These are phyloP conservation scores for Erucastrum elatum DNA, from an alignment of 345 rosid genomes.

Conservation along the genomic window DNA sequence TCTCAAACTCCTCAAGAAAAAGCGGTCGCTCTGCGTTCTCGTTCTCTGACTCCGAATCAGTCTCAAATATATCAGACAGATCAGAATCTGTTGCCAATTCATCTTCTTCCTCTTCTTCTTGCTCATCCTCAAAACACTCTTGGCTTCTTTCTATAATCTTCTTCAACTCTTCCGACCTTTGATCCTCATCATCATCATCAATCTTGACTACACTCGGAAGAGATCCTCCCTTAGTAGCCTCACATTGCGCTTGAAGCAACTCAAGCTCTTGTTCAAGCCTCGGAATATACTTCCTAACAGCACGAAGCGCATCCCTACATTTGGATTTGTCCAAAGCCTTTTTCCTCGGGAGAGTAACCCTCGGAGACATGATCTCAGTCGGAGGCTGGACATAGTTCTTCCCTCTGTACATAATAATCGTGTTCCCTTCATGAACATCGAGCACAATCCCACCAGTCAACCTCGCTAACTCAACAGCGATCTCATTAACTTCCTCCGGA, in stretches of 20 bases:
- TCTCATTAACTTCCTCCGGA: conserved; percentile 83
- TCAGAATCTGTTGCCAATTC: conserved; percentile 53
- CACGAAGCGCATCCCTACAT: conserved; percentile 76
- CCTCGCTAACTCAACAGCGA: conserved; percentile 79
- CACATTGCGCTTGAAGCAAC: conserved; percentile 61
- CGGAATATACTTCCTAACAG: conserved; percentile 77
- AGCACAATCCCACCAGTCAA: conserved; percentile 90
- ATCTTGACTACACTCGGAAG: neutral
- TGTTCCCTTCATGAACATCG: conserved; percentile 75
- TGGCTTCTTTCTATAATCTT: conserved; percentile 48
- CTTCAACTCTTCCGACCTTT: conserved; percentile 48
- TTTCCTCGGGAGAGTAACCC: conserved; percentile 80
- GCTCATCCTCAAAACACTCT: conserved; percentile 43
- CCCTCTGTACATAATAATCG: conserved; percentile 90
- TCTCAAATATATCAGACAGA: conserved; percentile 65
- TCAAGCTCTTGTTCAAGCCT: conserved; percentile 82
- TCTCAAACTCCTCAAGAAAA: conserved; percentile 70
- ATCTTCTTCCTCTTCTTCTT: conserved; percentile 11
- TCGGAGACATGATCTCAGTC: conserved; percentile 90
- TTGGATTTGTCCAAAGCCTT: conserved; percentile 95
- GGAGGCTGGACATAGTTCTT: conserved; percentile 95
- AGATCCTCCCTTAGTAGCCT: conserved; percentile 31
- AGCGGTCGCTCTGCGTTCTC: conserved; percentile 52
- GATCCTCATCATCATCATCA: conserved; percentile 1
- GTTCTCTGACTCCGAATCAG: conserved; percentile 62